A percentile compares a stretch with the other conserved stretches of the same genome.
phyloP scores from a whole-genome alignment of 768 basidiomycete species.

The Suillus plorans region DNA sequence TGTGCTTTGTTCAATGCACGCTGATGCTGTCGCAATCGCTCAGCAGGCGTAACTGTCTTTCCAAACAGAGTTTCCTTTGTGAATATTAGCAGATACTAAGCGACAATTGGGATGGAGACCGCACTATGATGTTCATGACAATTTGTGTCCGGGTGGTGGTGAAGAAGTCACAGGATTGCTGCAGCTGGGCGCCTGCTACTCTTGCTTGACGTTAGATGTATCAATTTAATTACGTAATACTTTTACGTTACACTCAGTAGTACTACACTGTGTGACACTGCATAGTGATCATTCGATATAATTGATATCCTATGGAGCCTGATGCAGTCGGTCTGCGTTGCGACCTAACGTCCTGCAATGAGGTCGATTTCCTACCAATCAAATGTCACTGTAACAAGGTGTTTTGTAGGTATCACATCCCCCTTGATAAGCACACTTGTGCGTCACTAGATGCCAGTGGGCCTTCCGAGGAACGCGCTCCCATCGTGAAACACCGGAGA shows the following conservation, averaged over 20 bases:
- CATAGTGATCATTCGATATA: background rate
- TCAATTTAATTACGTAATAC: background rate
- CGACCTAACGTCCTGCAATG: slow-evolving; percentile 54
- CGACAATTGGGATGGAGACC: background rate
- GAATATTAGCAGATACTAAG: slow-evolving; percentile 14
- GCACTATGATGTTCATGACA: slow-evolving; percentile 79
- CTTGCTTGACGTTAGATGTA: background rate
- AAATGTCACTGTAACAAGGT: slow-evolving; percentile 55
- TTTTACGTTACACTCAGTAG: too few species aligned
- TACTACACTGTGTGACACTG: too few species aligned
- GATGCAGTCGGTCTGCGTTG: slow-evolving; percentile 66
- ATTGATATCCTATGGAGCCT: slow-evolving; percentile 37
- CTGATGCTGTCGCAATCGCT: slow-evolving; percentile 95
- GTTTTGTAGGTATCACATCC: slow-evolving; percentile 67
- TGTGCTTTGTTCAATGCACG: slow-evolving; percentile 95
- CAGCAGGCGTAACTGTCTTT: slow-evolving; percentile 91
- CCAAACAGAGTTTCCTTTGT: slow-evolving; percentile 94
- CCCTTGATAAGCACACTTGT: slow-evolving; percentile 63
- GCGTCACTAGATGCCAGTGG: slow-evolving; percentile 13
- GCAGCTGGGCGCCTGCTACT: background rate
- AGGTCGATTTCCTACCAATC: slow-evolving; percentile 78
- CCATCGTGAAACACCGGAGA: slow-evolving; percentile 35
- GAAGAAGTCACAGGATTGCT: background rate
- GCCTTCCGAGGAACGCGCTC: slow-evolving; percentile 1
- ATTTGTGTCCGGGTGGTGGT: slow-evolving; percentile 11